These are phyloP conservation scores for Nicotiana paniculata DNA, from an alignment of 257 asterid genomes.

Conservation along the genomic window DNA sequence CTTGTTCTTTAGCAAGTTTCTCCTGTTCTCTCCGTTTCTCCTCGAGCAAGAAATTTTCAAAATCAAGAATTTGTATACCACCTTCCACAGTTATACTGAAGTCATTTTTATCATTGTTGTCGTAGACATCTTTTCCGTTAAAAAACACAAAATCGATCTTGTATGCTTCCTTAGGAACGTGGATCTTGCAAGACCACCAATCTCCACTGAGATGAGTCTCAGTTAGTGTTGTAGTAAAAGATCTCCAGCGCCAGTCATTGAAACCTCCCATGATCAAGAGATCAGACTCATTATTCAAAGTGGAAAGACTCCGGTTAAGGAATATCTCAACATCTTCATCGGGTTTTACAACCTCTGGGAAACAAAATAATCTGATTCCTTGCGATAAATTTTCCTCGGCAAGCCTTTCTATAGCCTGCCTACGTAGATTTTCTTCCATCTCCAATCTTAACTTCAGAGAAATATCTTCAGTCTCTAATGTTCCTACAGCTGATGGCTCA, in stretches of 20 bases:
- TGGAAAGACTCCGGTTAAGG: slow-evolving; percentile 70
- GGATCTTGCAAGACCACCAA: slow-evolving; percentile 89
- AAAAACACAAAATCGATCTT: slow-evolving; percentile 81
- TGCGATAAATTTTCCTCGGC: slow-evolving; percentile 54
- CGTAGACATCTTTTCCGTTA: slow-evolving; percentile 79
- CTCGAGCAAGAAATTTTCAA: slow-evolving; percentile 88
- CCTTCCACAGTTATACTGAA: slow-evolving; percentile 69
- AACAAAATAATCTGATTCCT: slow-evolving; percentile 63
- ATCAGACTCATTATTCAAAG: slow-evolving; percentile 60
- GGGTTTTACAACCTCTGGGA: slow-evolving; percentile 71
- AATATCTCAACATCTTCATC: slow-evolving; percentile 66
- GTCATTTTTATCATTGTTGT: slow-evolving; percentile 71
- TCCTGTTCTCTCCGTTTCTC: slow-evolving; percentile 75
- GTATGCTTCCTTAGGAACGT: slow-evolving; percentile 91
- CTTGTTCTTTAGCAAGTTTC: slow-evolving; percentile 58
- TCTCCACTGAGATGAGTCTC: slow-evolving; percentile 68
- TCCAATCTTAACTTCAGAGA: slow-evolving; percentile 53
- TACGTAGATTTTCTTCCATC: slow-evolving; percentile 41
- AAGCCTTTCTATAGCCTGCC: slow-evolving; percentile 51
- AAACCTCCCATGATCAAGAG: slow-evolving; percentile 84
- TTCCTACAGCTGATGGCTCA: slow-evolving; percentile 5
- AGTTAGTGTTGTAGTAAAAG: slow-evolving; percentile 59
- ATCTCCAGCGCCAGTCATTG: slow-evolving; percentile 87
- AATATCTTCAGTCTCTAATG: slow-evolving; percentile 22
- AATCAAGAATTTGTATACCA: slow-evolving; percentile 66